Evolutionary conservation across 352 stramenopile species (phyloP), one percentile per base, ranked within the genome.

Genomic region (Aphanomyces euteiches): DNA sequence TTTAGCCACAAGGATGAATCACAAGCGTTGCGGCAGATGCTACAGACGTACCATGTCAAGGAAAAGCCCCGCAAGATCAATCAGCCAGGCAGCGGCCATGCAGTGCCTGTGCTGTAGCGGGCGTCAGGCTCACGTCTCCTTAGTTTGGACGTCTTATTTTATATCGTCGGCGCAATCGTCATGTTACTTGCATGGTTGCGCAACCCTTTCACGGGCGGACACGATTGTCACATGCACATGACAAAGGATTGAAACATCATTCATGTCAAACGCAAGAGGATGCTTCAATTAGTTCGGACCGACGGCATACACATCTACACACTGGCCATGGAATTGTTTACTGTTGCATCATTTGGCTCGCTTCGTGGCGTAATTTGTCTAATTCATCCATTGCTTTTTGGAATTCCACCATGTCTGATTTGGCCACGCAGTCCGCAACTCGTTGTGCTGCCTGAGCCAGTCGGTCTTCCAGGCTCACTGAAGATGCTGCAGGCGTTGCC

Each of bases 361-460:
- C 84, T 72, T 93, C 86, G 66, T 84, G 90, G 21, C 86, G 84
- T 58, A 93, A 79, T 75, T 76, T 85, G 60, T 92, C 86, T 28
- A 93, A 73, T 69, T 92, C 84, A 57, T 87, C 80, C 84, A 93
- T 93, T 41, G 86, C 86, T 19, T 82, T 78, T 72, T 93, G 80
- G 78, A 92, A 93, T 40, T 81, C 85, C 48, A 79, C 70, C 86
- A 93, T 93, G 74, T 93, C 84, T 38, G 83, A 80, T 54, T 89
- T 90, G 53, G 76, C 78, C 47, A 91, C 86, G 43, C 86, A 93
- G 43, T 90, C 81, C 6, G 86, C 84, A 19, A 93, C 83, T 39
- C 72, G 78, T 72, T 93, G 84, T 3, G 84, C 85, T 19, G 84
- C 82, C 7, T 77, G 72, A 34, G 84, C 81, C 13, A 93, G 77